Evolutionary conservation across 2,329 filamentous ascomycete species (phyloP), one percentile per base, ranked within the genome.

Genomic region (Aspergillaceae sp.): DNA sequence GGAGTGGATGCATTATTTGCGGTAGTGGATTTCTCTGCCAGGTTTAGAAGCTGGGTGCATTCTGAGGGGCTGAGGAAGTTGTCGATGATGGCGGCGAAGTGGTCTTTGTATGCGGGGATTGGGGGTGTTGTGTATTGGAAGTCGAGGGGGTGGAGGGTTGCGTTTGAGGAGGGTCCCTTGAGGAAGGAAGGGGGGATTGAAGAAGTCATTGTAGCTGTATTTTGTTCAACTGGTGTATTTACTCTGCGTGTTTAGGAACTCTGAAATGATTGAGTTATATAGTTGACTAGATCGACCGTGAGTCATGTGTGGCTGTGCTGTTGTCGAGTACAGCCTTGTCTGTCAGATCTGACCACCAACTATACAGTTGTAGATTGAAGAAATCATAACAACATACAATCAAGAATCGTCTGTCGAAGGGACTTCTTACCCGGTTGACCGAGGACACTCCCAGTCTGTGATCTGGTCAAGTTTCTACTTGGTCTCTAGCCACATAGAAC

Each of bases 21-120:
- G 30, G 59, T 50, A 26, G 62, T 63, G 47, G 67, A 69, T 34
- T 67, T 57, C 52, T 78, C 75, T 8, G 75, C 76, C 4, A 74
- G 71, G 44, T 69, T 72, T 9, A 37, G 35, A 10, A 37, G 11
- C 19, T 37, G 35, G n/a, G n/a, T 37, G 41, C 48, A 50, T 43
- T 50, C 48, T n/a, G n/a, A 7, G 27, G 28, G 8, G 7, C 44
- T 49, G 4, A 52, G 7, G 34, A 49, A 19, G 34, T 52, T 41
- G 26, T 51, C 48, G 34, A 52, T 47, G 5, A 49, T 33, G 1
- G 45, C 46, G 27, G 48, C 51, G 38, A 52, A 49, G 37, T 45
- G 43, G 43, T 47, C 36, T 28, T 45, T 41, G 44, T 47, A 52
- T 8, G 35, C 40, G 4, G 51, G 46, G 36, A 52, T 43, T 5